A percentile compares a stretch with the other conserved stretches of the same genome.
Evolutionary conservation across 306 rosid species (phyloP).

Genomic region (Echinosophora koreensis): DNA sequence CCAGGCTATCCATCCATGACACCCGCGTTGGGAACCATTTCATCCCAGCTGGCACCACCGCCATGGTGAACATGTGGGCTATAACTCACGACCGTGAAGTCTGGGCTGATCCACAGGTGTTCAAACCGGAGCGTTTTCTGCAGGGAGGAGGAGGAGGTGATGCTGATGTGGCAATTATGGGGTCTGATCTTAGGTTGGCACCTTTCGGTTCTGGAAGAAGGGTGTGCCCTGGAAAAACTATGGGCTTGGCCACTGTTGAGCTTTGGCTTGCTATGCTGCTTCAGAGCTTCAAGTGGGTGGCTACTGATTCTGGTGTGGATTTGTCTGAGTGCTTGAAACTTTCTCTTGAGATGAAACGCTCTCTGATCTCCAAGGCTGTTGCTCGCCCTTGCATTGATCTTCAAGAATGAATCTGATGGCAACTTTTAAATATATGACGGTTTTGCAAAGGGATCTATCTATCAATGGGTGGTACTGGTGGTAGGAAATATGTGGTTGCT

Average conservation of each 20-base stretch:
- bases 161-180: conserved; percentile 54
- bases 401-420: neutral
- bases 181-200: conserved; percentile 79
- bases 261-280: conserved; percentile 78
- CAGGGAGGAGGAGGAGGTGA: conserved; percentile 3
- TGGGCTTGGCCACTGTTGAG: conserved; percentile 79
- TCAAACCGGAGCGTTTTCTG: conserved; percentile 72
- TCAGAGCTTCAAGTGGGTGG: conserved; percentile 65
- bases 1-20: conserved; percentile 76
- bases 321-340: conserved; percentile 74
- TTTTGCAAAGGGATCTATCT: neutral
- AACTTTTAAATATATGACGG: neutral
- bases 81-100: conserved; percentile 68
- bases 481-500: no score
- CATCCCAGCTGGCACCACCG: conserved; percentile 82
- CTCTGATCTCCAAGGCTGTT: conserved; percentile 58
- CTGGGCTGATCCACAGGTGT: conserved; percentile 63
- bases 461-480: neutral
- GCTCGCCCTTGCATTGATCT: conserved; percentile 46
- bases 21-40: conserved; percentile 60
- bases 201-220: conserved; percentile 87
- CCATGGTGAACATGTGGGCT: conserved; percentile 88
- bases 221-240: conserved; percentile 83
- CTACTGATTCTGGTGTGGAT: conserved; percentile 52
- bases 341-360: conserved; percentile 69